Evolutionary conservation across 139 green algal species (phyloP).

Genomic region (Raphidocelis subcapitata): DNA sequence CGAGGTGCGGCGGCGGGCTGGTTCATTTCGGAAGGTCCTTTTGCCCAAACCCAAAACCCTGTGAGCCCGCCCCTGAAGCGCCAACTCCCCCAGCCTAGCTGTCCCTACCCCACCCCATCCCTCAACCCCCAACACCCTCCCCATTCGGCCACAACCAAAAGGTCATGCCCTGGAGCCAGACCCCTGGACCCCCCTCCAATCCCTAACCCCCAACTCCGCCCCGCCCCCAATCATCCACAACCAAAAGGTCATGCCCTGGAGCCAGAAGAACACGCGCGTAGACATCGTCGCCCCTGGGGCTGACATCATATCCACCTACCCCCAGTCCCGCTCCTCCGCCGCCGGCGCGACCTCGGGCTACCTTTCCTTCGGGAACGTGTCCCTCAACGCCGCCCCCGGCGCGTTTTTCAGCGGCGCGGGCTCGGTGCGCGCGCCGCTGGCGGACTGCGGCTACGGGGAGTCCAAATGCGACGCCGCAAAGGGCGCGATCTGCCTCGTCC

Average conservation of each 20-base stretch:
- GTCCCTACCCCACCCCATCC: no score
- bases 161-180: constrained; percentile 4
- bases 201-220: no score
- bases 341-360: background rate
- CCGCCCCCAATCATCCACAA: no score
- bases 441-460: constrained; percentile 1
- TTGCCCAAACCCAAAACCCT: no score
- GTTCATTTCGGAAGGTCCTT: no score
- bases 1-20: background rate
- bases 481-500: constrained; percentile 5
- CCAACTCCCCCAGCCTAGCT: no score
- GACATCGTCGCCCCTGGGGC: constrained; percentile 21
- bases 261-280: constrained; percentile 12
- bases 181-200: no score
- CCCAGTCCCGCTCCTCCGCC: background rate
- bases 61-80: no score
- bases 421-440: background rate
- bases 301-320: constrained; percentile 9
- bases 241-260: background rate
- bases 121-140: no score
- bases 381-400: background rate
- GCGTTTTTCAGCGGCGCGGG: background rate
- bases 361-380: background rate
- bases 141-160: no score
- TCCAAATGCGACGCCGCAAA: constrained; percentile 8